Evolutionary conservation across 1,284 basidiomycete genomes (phyloP), one percentile per base, ranked within the genome.

Genomic region (Tylopilus sp.): DNA sequence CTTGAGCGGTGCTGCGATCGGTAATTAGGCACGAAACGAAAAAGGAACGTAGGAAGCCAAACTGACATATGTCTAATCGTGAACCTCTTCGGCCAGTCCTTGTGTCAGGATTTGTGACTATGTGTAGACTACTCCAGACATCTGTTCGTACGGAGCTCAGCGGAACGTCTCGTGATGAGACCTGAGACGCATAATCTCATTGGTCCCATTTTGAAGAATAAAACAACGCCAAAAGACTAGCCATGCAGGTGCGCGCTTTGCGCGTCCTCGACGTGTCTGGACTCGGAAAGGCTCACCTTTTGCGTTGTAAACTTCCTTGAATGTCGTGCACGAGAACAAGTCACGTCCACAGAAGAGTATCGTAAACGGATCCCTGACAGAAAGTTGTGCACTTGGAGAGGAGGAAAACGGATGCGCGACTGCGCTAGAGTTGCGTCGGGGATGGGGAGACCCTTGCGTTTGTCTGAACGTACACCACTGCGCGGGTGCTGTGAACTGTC

Each of bases 321-420:
- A 66, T 3, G 80, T 74, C 1, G 57, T 46, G 44, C 78, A 78
- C n/a, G 80, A 82, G 57, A 82, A 82, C 37, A 71, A 67, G 58
- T 82, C 81, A 13, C 78, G 73, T 39, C 80, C 81, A 49, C 77
- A 73, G 60, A 81, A 81, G 8, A 82, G 64, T 40, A 82, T 67
- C 10, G 70, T 67, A 53, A 74, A 79, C 12, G 66, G 69, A 15
- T 55, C 52, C 36, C 44, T 55, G 39, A 37, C 40, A 15, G 42
- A 31, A 8, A 41, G 16, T 16, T 28, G 49, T 18, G 3, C 31
- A 39, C 31, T 33, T 18, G 38, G 23, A 29, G 35, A 31, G 19
- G 41, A 49, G 34, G 29, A 16, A 25, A 41, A 39, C 10, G 37
- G 31, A 23, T 19, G 25, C 15, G 19, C 33, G 11, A 12, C 25